Evolutionary conservation across 1,284 basidiomycete genomes (phyloP).

Genomic region (Ustilago curta): DNA sequence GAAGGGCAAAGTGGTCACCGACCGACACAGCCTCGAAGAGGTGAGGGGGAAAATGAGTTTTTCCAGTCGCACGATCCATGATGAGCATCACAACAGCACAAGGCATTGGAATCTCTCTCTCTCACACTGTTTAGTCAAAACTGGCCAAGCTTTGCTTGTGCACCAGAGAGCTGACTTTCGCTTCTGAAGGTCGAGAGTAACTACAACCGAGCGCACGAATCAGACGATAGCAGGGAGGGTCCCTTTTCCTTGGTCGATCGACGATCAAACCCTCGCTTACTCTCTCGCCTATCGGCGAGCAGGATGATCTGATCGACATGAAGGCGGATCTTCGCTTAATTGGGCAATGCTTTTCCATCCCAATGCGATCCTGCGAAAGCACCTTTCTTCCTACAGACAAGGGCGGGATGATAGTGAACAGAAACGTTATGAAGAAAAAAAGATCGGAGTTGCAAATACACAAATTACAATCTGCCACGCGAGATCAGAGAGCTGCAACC

Average conservation of each 20-base stretch:
- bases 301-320: conserved; percentile 4
- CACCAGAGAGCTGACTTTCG: too few species aligned
- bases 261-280: conserved; percentile 1
- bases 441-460: conserved; percentile 21
- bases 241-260: conserved; percentile 7
- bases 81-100: too few species aligned
- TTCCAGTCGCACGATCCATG: too few species aligned
- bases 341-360: neutral
- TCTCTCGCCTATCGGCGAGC: neutral
- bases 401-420: neutral
- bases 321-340: neutral
- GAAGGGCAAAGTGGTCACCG: too few species aligned
- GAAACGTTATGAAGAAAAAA: neutral
- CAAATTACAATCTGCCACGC: neutral
- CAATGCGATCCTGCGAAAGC: neutral
- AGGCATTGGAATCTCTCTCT: too few species aligned
- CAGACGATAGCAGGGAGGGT: neutral
- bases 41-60: too few species aligned
- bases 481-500: too few species aligned
- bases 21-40: too few species aligned
- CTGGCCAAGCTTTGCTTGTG: too few species aligned
- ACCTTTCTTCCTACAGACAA: neutral
- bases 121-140: too few species aligned
- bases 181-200: too few species aligned
- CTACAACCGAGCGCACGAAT: neutral